Conservation (phyloP, 2,329 filamentous ascomycete genomes). For the Trichoderma sp. region DNA sequence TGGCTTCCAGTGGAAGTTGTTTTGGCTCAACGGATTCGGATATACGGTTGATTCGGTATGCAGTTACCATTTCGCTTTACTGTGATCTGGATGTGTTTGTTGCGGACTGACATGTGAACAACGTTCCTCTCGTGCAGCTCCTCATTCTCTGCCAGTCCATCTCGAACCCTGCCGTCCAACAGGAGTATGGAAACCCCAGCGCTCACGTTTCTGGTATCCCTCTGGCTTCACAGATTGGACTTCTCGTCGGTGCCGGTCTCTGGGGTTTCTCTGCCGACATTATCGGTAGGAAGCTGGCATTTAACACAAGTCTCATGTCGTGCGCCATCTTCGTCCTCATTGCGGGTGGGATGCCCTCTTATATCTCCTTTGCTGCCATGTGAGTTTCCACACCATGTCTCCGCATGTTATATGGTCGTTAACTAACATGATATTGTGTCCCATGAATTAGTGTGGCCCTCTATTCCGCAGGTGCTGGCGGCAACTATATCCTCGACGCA, state of each 20-base stretch:
- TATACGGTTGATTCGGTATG: conserved; percentile 18
- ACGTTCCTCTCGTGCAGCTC: background rate
- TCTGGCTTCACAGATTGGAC: conserved; percentile 15
- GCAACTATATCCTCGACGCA: conserved; percentile 21
- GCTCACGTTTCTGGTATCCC: conserved; percentile 17
- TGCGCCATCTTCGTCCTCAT: conserved; percentile 19
- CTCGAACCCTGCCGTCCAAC: conserved; percentile 16
- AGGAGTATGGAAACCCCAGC: conserved; percentile 17
- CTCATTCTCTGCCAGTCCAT: conserved; percentile 17
- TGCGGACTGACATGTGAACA: background rate
- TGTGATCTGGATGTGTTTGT: background rate
- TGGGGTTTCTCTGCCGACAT: conserved; percentile 21
- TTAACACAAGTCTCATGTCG: conserved; percentile 19
- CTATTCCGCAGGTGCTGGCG: conserved; percentile 19
- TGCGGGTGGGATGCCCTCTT: conserved; percentile 18
- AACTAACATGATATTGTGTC: background rate
- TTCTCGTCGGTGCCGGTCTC: conserved; percentile 20
- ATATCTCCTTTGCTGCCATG: conserved; percentile 19
- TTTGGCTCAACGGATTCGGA: conserved; percentile 17
- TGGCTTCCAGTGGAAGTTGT: conserved; percentile 19
- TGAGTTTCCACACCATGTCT: background rate
- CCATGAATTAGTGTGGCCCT: conserved; percentile 12
- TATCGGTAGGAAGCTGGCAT: conserved; percentile 20
- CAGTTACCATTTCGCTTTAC: background rate
- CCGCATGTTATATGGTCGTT: background rate